A percentile compares a stretch with the other conserved stretches of the same genome.
These are phyloP conservation scores for Coprinopsis cinerea DNA, from an alignment of 768 basidiomycete genomes.

Conservation along the genomic window DNA sequence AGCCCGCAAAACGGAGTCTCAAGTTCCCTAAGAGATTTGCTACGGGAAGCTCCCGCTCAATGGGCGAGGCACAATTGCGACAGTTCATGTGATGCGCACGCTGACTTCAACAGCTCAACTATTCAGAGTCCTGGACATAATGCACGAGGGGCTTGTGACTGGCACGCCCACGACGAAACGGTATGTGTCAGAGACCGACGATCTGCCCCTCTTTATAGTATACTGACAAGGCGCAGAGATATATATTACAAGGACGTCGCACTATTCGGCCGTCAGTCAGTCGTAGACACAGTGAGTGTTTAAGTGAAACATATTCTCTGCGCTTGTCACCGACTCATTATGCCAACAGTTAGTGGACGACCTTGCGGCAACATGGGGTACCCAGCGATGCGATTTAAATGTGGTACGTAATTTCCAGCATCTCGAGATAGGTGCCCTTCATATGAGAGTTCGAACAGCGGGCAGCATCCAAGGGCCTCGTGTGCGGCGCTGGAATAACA, in stretches of 20 bases:
- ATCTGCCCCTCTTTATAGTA: not conserved
- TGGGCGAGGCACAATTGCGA: conserved; percentile 25
- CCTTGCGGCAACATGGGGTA: conserved; percentile 73
- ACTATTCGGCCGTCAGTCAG: conserved; percentile 72
- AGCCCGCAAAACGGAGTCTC: conserved; percentile 19
- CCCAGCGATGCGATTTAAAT: conserved; percentile 72
- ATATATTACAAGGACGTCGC: conserved; percentile 82
- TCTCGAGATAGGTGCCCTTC: not conserved
- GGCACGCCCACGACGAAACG: conserved; percentile 60
- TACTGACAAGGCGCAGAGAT: conserved; percentile 53
- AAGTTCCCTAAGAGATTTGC: conserved; percentile 31
- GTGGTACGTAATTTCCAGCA: conserved; percentile 51
- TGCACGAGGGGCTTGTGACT: conserved; percentile 59
- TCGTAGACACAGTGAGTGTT: conserved; percentile 64
- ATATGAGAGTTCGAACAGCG: conserved; percentile 41
- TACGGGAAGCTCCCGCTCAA: conserved; percentile 31
- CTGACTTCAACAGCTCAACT: conserved; percentile 50
- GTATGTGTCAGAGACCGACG: conserved; percentile 25
- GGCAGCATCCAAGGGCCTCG: conserved; percentile 84
- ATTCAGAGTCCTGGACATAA: conserved; percentile 56
- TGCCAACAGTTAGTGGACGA: conserved; percentile 74
- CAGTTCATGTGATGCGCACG: not conserved
- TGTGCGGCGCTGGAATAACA: conserved; percentile 60
- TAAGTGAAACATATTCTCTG: not conserved
- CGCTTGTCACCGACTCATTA: not conserved